phyloP scores from a whole-genome alignment of 1,284 basidiomycete genomes.

The Trichosporon ovoides region DNA sequence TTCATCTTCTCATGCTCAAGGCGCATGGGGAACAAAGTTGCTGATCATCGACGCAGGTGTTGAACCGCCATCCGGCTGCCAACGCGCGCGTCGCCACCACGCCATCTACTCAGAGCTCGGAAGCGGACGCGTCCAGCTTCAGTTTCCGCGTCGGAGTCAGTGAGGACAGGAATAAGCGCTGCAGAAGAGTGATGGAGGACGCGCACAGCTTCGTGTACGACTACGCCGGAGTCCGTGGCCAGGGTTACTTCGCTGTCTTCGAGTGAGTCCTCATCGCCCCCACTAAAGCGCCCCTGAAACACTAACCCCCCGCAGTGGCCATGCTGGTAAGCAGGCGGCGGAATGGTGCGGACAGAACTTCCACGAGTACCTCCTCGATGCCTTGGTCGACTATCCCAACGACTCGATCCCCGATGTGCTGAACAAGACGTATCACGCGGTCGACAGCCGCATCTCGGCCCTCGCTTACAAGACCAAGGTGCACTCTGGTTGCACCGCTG shows the following conservation, averaged over 20 bases:
- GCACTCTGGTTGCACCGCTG: slow-evolving; percentile 94
- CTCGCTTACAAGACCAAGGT: slow-evolving; percentile 83
- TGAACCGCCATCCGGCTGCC: slow-evolving; percentile 49
- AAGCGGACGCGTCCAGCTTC: slow-evolving; percentile 33
- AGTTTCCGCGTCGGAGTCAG: slow-evolving; percentile 78
- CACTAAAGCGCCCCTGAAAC: not conserved
- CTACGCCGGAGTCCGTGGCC: slow-evolving; percentile 81
- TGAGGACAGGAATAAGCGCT: slow-evolving; percentile 76
- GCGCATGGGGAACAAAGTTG: not conserved
- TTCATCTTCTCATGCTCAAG: slow-evolving; percentile 47
- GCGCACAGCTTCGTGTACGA: slow-evolving; percentile 93
- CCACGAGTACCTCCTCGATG: slow-evolving; percentile 60
- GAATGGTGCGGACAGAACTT: slow-evolving; percentile 98
- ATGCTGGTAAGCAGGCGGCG: slow-evolving; percentile 96
- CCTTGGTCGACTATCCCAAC: slow-evolving; percentile 41
- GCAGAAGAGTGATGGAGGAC: slow-evolving; percentile 94
- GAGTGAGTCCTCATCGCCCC: slow-evolving; percentile 53
- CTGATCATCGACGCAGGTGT: slow-evolving; percentile 29
- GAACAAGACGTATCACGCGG: slow-evolving; percentile 87
- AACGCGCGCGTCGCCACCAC: not conserved
- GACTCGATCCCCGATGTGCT: slow-evolving; percentile 76
- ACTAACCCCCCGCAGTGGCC: slow-evolving; percentile 57
- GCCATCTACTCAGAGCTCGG: not conserved
- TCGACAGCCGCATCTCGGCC: slow-evolving; percentile 73
- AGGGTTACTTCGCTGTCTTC: slow-evolving; percentile 97